Evolutionary conservation across 2,329 filamentous ascomycete species (phyloP).

Genomic region (Chaetomium sp.): DNA sequence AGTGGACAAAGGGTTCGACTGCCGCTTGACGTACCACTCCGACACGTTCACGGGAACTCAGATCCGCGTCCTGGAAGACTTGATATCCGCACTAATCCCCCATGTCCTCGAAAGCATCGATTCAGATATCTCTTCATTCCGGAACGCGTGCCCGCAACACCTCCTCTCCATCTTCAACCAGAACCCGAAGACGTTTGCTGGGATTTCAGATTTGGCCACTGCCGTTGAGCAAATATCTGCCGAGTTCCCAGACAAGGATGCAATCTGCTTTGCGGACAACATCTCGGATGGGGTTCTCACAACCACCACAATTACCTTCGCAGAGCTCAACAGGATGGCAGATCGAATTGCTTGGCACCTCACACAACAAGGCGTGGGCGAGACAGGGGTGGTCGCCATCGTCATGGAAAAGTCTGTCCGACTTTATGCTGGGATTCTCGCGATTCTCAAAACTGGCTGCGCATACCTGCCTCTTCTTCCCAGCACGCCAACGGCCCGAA

Average conservation of each 20-base stretch:
- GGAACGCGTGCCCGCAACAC: conserved; percentile 36
- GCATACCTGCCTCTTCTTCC: conserved; percentile 81
- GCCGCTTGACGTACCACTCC: conserved; percentile 53
- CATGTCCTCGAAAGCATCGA: conserved; percentile 38
- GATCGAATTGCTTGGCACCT: conserved; percentile 66
- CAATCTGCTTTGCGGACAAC: conserved; percentile 64
- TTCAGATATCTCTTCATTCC: conserved; percentile 34
- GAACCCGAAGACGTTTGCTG: conserved; percentile 39
- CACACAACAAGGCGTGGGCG: conserved; percentile 46
- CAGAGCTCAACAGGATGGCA: conserved; percentile 62
- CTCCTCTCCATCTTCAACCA: conserved; percentile 55
- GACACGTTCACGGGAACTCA: conserved; percentile 57
- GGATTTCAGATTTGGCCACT: conserved; percentile 49
- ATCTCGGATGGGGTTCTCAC: conserved; percentile 44
- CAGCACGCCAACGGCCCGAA: conserved; percentile 64
- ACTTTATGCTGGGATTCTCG: conserved; percentile 75
- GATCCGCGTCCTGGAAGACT: conserved; percentile 57
- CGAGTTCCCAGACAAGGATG: conserved; percentile 54
- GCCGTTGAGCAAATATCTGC: conserved; percentile 58
- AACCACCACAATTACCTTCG: conserved; percentile 60
- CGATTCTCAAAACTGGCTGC: conserved; percentile 71
- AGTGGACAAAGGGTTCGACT: conserved; percentile 42
- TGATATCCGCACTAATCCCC: conserved; percentile 58
- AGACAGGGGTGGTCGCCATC: conserved; percentile 67
- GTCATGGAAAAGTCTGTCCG: conserved; percentile 75